Evolutionary conservation across 306 rosid species (phyloP).

Genomic region (Myrica gale): DNA sequence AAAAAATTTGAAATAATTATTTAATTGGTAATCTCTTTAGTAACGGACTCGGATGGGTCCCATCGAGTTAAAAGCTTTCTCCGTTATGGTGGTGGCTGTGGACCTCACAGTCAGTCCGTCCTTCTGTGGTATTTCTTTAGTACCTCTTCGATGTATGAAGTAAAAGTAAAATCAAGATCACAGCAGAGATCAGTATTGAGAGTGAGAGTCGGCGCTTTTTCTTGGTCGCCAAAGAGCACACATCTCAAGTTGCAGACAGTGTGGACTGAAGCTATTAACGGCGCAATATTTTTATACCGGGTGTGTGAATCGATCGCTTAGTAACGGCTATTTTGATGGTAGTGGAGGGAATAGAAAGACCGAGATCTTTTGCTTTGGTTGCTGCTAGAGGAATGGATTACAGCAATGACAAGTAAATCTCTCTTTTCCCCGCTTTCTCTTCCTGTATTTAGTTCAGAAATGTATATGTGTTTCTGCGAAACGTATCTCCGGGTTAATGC

Average conservation of each 20-base stretch:
- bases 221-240: conserved; percentile 25
- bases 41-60: neutral
- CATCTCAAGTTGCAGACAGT: conserved; percentile 35
- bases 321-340: conserved; percentile 49
- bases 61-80: neutral
- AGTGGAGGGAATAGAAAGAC: neutral
- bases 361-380: neutral
- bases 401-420: conserved; percentile 51
- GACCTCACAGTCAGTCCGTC: neutral
- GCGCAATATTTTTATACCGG: neutral
- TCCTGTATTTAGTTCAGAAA: conserved; percentile 18
- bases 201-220: neutral
- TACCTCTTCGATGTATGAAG: neutral
- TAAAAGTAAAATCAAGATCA: neutral
- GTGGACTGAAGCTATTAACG: conserved; percentile 4
- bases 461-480: no score
- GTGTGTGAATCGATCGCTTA: conserved; percentile 28
- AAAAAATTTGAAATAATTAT: no score
- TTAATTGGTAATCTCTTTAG: no score
- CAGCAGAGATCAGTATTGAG: neutral
- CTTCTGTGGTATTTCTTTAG: no score
- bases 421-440: conserved; percentile 18
- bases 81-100: neutral
- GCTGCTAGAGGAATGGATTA: conserved; percentile 45
- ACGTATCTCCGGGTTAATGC: no score